A percentile compares a stretch with the other conserved stretches of the same genome.
Conservation (phyloP, 2,329 filamentous ascomycete species). For the Epicoccum sorghinum region DNA sequence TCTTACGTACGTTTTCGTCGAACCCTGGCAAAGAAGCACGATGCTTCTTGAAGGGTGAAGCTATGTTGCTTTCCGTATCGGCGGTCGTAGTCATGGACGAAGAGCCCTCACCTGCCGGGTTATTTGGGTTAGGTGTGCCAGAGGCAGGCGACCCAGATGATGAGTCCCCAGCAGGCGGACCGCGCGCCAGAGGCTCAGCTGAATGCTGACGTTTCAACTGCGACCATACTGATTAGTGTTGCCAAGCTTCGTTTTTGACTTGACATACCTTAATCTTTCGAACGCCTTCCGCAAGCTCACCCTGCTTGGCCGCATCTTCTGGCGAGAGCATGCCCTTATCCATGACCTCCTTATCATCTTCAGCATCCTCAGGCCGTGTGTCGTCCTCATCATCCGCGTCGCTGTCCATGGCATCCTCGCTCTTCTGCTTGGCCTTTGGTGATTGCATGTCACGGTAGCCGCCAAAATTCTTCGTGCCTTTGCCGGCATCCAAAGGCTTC, state of each 20-base stretch:
- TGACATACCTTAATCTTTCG: constrained; percentile 76
- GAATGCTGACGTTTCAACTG: constrained; percentile 84
- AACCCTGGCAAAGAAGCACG: constrained; percentile 65
- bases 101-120: constrained; percentile 27
- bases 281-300: constrained; percentile 80
- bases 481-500: constrained; percentile 75
- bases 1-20: constrained; percentile 51
- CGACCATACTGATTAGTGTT: constrained; percentile 24
- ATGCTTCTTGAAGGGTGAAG: constrained; percentile 78
- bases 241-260: neutral
- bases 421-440: constrained; percentile 57
- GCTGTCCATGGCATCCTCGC: constrained; percentile 70
- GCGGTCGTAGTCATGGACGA: constrained; percentile 38
- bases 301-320: constrained; percentile 74
- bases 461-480: constrained; percentile 88
- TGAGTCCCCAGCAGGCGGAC: constrained; percentile 28
- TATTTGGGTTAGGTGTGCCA: constrained; percentile 27
- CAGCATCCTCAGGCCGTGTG: constrained; percentile 67
- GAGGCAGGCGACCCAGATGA: constrained; percentile 29
- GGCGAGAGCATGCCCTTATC: constrained; percentile 62
- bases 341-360: constrained; percentile 63
- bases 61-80: constrained; percentile 58
- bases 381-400: constrained; percentile 74
- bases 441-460: constrained; percentile 77
- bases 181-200: constrained; percentile 65